Base-by-base conservation (phyloP, 1,139 yeast genomes). In the Zhuliangozyma blackwelliae region DNA sequence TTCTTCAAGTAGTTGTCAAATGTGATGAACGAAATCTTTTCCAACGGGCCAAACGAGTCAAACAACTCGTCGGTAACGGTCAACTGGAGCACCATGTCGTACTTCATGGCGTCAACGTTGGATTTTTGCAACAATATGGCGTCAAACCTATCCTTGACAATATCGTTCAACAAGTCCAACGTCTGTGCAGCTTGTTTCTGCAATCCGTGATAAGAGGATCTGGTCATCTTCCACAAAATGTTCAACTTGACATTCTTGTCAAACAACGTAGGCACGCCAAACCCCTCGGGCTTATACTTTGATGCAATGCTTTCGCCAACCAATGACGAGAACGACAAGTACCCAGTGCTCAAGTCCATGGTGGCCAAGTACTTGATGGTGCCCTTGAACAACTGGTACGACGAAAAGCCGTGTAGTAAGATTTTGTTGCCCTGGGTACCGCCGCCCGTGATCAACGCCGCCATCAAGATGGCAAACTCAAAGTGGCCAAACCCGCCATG, bases 351-450 rank as follows among this genome's bases (percentile, higher is more conserved):
- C 38, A 90, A 61, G 52, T 86, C 92, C 68, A 81, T 79, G 3
- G 87, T 76, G 2, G 97, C 94, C 43, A 92, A 57, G 51, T 83
- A 90, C 50, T 81, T 80, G 36, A 92, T 71, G 2, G 88, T 79
- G 53, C 95, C 96, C 57, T 87, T 89, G 66, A 92, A 92, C 39
- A 92, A 65, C 61, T 92, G 98, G 56, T 89, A 92, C 23, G 95
- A 83, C 4, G 96, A 87, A 57, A 85, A 90, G 1, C 97, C 98
- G 49, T 82, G 82, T 32, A 89, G 61, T 40, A 92, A 67, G 25
- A 88, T 81, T 51, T 80, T 82, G 51, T 82, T 82, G 16, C 94
- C 90, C 46, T 72, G 74, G 9, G 68, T 59, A 36, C 95, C 94
- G 49, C 96, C 96, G 48, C 97, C 96, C 46, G 82, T 79, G 30